phyloP scores from a whole-genome alignment of 139 green algal genomes.

The Nannochloris sp. region DNA sequence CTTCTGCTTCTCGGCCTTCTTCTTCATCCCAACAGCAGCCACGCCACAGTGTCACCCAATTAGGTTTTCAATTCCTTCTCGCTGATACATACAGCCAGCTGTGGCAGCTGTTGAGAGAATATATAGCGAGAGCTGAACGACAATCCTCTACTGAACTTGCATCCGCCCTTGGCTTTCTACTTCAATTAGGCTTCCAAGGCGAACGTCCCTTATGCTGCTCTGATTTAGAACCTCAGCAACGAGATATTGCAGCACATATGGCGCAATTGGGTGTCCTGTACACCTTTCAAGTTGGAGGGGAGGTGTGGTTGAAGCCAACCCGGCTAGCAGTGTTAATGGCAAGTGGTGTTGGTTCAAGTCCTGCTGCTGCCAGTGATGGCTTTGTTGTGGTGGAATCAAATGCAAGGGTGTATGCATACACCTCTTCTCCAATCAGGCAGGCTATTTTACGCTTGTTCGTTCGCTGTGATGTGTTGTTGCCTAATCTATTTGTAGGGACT shows the following conservation, averaged over 20 bases:
- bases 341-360: background rate
- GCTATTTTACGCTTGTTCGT: conserved; percentile 70
- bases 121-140: conserved; percentile 48
- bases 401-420: conserved; percentile 83
- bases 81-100: conserved; percentile 64
- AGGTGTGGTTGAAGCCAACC: conserved; percentile 51
- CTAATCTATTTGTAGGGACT: conserved; percentile 82
- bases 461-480: conserved; percentile 68
- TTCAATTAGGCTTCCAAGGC: conserved; percentile 76
- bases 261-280: conserved; percentile 69
- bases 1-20: no score
- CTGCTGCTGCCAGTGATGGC: conserved; percentile 20
- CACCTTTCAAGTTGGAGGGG: conserved; percentile 28
- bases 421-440: conserved; percentile 47
- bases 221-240: conserved; percentile 27
- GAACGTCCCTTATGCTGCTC: conserved; percentile 34
- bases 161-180: conserved; percentile 50
- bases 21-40: no score
- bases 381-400: conserved; percentile 84
- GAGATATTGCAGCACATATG: conserved; percentile 60
- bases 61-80: conserved; percentile 78
- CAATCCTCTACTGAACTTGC: conserved; percentile 5
- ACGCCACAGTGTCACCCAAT: conserved; percentile 34
- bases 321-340: conserved; percentile 44
- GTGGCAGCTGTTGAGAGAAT: conserved; percentile 72